A percentile compares a stretch with the other conserved stretches of the same genome.
Evolutionary conservation across 2,329 filamentous ascomycete genomes (phyloP).

Genomic region (Fusarium verticillioides): DNA sequence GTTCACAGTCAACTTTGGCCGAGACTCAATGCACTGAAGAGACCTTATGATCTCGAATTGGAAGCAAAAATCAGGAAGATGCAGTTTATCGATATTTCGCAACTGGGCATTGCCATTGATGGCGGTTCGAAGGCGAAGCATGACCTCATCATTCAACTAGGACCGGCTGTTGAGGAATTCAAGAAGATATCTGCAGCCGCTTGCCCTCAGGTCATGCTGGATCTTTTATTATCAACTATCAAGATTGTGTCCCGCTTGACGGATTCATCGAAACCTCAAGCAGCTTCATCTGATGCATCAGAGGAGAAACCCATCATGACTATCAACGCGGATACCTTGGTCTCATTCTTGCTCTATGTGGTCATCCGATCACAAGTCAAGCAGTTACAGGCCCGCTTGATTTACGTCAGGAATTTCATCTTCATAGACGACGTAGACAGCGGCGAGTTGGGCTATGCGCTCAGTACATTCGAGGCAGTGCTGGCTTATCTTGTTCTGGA

Average conservation of each 20-base stretch:
- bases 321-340: conserved; percentile 87
- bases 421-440: conserved; percentile 98
- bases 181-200: conserved; percentile 81
- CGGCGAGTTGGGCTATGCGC: conserved; percentile 93
- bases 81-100: conserved; percentile 92
- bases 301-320: conserved; percentile 68
- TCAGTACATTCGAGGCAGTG: conserved; percentile 96
- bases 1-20: conserved; percentile 92
- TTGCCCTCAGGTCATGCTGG: conserved; percentile 90
- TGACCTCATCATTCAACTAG: conserved; percentile 80
- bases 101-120: conserved; percentile 89
- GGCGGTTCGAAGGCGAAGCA: conserved; percentile 82
- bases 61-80: conserved; percentile 93
- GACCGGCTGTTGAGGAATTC: conserved; percentile 86
- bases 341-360: conserved; percentile 89
- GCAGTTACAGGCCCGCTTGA: conserved; percentile 85
- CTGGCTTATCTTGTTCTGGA: conserved; percentile 87
- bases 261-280: conserved; percentile 59
- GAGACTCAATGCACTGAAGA: conserved; percentile 79
- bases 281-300: conserved; percentile 48
- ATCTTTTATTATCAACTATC: conserved; percentile 80
- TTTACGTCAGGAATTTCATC: conserved; percentile 98
- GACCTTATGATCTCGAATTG: conserved; percentile 85
- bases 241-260: conserved; percentile 82
- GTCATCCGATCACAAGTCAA: conserved; percentile 91